Conservation (phyloP, 2,329 filamentous ascomycete species). For the Fusarium ramigenum region DNA sequence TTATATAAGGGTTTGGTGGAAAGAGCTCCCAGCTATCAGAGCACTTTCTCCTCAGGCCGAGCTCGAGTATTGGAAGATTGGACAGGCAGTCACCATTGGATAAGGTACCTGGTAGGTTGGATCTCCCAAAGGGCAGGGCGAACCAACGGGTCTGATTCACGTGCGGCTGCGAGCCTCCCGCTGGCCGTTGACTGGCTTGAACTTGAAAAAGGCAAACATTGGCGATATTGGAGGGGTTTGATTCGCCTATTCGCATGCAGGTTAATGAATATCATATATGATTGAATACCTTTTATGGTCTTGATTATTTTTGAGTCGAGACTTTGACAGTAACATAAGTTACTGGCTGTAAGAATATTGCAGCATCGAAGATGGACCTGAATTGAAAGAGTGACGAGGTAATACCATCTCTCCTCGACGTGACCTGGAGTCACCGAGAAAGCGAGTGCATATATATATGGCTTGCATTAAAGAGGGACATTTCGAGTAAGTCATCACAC, state of each 20-base stretch:
- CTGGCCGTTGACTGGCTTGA: not conserved
- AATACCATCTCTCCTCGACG: not conserved
- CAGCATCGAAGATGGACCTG: not conserved
- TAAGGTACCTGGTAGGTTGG: not conserved
- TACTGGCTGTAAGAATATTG: not conserved
- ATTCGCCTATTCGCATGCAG: not conserved
- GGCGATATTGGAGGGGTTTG: not conserved
- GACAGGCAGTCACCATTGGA: not conserved
- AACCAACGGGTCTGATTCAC: slow-evolving; percentile 27
- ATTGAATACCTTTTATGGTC: not conserved
- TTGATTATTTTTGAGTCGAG: not conserved
- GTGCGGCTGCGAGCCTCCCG: slow-evolving; percentile 19
- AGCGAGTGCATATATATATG: not conserved
- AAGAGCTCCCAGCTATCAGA: not conserved
- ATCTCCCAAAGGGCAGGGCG: not conserved
- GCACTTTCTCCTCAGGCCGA: not conserved
- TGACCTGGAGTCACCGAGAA: not conserved
- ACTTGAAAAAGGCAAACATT: not conserved
- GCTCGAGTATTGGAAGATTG: not conserved
- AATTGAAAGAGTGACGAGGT: not conserved
- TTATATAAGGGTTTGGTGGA: not conserved
- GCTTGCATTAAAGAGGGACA: not conserved
- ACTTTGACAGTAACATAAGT: not conserved
- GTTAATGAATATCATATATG: not conserved
- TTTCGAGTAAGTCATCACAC: not conserved